Percentiles rank a stretch among this genome's conserved stretches.
Conservation (phyloP, 768 basidiomycete genomes). For the Rickenella mellea region DNA sequence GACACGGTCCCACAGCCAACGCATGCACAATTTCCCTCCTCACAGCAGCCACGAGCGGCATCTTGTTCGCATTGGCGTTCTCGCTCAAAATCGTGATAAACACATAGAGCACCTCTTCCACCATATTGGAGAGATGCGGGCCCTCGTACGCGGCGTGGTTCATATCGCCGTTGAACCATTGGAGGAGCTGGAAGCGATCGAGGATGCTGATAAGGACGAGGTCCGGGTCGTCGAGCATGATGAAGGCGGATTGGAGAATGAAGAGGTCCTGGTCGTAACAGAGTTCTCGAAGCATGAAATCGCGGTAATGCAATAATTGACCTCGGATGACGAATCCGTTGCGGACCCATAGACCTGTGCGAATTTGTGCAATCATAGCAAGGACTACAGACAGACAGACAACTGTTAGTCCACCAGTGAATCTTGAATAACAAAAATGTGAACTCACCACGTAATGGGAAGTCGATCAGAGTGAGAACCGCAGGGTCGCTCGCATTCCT, state of each 20-base stretch:
- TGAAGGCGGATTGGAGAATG: conserved; percentile 78
- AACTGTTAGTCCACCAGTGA: neutral
- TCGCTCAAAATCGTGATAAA: conserved; percentile 84
- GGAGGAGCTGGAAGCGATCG: conserved; percentile 77
- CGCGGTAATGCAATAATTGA: conserved; percentile 91
- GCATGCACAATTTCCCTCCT: conserved; percentile 85
- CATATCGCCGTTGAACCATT: conserved; percentile 68
- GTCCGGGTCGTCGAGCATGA: conserved; percentile 64
- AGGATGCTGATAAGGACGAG: conserved; percentile 77
- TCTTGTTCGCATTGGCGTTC: conserved; percentile 59
- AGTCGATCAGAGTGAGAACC: conserved; percentile 74
- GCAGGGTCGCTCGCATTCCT: conserved; percentile 56
- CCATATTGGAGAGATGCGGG: conserved; percentile 69
- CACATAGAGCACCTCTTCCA: conserved; percentile 85
- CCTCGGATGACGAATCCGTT: conserved; percentile 95
- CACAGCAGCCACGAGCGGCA: conserved; percentile 55
- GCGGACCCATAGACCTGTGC: conserved; percentile 93
- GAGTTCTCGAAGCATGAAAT: conserved; percentile 89
- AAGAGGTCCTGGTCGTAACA: conserved; percentile 96
- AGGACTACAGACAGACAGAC: conserved; percentile 39
- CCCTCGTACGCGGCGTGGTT: conserved; percentile 56
- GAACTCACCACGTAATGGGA: conserved; percentile 73
- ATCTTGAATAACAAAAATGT: neutral
- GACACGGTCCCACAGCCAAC: conserved; percentile 77
- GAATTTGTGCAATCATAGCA: conserved; percentile 89